phyloP scores from a whole-genome alignment of 2,329 filamentous ascomycete genomes.

The Cladosporium sp. region DNA sequence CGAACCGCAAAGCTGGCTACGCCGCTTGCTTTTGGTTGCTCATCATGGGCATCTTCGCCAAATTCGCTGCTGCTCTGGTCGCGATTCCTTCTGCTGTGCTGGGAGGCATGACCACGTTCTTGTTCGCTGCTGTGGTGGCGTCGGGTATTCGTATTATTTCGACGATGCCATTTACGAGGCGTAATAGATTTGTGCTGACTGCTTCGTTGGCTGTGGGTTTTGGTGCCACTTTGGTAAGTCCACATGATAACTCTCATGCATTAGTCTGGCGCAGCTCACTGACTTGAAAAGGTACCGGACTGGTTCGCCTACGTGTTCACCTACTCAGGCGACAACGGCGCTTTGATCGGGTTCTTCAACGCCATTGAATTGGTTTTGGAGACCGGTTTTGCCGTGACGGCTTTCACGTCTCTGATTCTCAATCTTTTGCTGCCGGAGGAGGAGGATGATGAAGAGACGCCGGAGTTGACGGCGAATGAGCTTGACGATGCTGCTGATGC shows the following conservation, averaged over 20 bases:
- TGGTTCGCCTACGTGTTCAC: slow-evolving; percentile 62
- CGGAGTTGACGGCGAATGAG: slow-evolving; percentile 39
- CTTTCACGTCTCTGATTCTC: slow-evolving; percentile 65
- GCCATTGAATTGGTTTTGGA: slow-evolving; percentile 50
- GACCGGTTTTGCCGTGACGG: slow-evolving; percentile 68
- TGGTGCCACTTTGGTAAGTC: slow-evolving; percentile 45
- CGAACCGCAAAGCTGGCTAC: slow-evolving; percentile 75
- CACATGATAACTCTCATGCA: no score
- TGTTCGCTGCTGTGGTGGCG: slow-evolving; percentile 71
- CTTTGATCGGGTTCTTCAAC: slow-evolving; percentile 68
- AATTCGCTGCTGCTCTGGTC: slow-evolving; percentile 74
- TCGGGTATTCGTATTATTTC: slow-evolving; percentile 73
- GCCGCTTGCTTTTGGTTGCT: slow-evolving; percentile 72
- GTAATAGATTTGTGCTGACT: slow-evolving; percentile 77
- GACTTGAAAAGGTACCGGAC: no score
- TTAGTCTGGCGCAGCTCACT: no score
- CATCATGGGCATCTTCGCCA: slow-evolving; percentile 76
- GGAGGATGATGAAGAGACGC: slow-evolving; percentile 57
- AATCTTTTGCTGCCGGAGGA: slow-evolving; percentile 72
- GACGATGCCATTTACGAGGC: slow-evolving; percentile 67
- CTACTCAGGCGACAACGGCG: slow-evolving; percentile 62
- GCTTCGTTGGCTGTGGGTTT: slow-evolving; percentile 69
- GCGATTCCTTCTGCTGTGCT: slow-evolving; percentile 59
- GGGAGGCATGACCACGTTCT: slow-evolving; percentile 62
- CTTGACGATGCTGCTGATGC: slow-evolving; percentile 34